Evolutionary conservation across 2,329 filamentous ascomycete species (phyloP), one percentile per base, ranked within the genome.

Genomic region (Colletotrichum simmondsii): DNA sequence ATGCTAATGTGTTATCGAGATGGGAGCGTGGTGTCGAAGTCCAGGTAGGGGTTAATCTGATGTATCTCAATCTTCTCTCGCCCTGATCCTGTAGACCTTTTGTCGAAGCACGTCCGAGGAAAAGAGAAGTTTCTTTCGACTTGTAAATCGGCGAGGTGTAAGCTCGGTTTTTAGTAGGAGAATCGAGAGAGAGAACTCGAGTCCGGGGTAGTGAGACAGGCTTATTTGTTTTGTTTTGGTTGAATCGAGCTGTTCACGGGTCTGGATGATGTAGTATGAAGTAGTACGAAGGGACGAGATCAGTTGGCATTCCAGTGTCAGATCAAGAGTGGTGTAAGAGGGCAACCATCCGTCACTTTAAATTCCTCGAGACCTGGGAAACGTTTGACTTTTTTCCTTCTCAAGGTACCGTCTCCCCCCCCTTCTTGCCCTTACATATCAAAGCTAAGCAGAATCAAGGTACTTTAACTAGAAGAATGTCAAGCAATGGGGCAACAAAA

Each of bases 151-250:
- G 19, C 42, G 42, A n/a, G 42, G 42, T 49, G 42, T 49, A 49
- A 49, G 42, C 42, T 49, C 6, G 19, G 32, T 12, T 49, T 49
- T 49, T 49, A 10, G 19, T 19, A 49, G 19, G 46, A 26, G 46
- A 28, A 37, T 49, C 11, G n/a, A 56, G 54, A 42, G 42, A 56
- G 35, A 35, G 14, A 37, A 12, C 28, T 37, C 46, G 4, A 70
- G 24, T 30, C 42, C 6, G 59, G 59, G 59, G 58, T 70, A 70
- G 49, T 62, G 58, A 69, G 65, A 64, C 52, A 71, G 26, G 11
- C 35, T 69, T 72, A 28, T 72, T 72, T 65, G 35, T 56, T 65
- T 72, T 58, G 58, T 56, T 56, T 53, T 49, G 22, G 46, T 65
- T 26, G n/a, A 59, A 12, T 19, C 46, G 59, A 69, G 30, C 26